Percentiles rank a stretch among this genome's conserved stretches.
Evolutionary conservation across 148 eudicot species (phyloP).

Genomic region (Diospyros lotus): DNA sequence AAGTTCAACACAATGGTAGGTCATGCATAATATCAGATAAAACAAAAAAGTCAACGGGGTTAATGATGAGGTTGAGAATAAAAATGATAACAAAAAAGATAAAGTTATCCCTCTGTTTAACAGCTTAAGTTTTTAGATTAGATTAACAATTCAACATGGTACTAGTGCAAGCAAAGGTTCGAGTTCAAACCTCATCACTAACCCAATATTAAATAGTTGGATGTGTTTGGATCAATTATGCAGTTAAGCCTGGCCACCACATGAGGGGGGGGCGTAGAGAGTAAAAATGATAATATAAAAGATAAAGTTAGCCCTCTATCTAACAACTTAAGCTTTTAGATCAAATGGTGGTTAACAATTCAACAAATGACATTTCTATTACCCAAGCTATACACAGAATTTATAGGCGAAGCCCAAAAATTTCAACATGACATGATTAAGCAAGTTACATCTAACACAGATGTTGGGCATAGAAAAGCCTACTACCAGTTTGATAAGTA

Average conservation of each 20-base stretch:
- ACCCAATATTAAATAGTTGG: too few relatives aligned
- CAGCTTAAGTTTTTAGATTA: too few relatives aligned
- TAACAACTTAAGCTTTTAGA: too few relatives aligned
- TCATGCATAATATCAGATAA: conserved; percentile 5
- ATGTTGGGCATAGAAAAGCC: background rate
- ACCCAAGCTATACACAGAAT: background rate
- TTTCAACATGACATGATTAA: background rate
- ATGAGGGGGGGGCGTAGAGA: too few relatives aligned
- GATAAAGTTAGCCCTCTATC: too few relatives aligned
- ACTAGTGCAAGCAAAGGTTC: background rate
- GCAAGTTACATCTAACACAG: background rate
- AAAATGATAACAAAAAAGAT: background rate
- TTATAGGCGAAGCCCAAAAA: background rate
- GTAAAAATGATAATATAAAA: too few relatives aligned
- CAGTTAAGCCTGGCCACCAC: too few relatives aligned
- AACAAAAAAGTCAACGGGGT: background rate
- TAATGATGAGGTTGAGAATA: background rate
- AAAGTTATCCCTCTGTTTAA: too few relatives aligned
- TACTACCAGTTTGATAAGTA: too few relatives aligned
- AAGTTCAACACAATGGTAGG: conserved; percentile 22
- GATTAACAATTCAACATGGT: background rate
- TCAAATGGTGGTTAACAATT: too few relatives aligned
- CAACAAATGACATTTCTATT: background rate
- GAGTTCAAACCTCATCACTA: too few relatives aligned
- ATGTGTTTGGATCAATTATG: too few relatives aligned